Base-by-base conservation (phyloP, 2,329 filamentous ascomycete species). In the Fusarium sp. region DNA sequence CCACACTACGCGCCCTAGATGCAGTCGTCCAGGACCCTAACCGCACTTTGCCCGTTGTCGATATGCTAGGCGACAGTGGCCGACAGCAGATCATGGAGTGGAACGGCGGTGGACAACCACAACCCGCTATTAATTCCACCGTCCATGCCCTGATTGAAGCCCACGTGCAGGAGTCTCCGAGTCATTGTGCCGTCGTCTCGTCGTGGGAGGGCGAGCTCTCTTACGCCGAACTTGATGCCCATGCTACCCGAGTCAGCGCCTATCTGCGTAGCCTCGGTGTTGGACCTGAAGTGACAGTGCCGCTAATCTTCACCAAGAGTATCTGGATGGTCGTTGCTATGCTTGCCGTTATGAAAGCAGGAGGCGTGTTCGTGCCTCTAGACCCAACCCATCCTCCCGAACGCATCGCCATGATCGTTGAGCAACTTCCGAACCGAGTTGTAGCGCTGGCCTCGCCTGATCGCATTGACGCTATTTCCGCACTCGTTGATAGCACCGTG, bases 321-420 rank as follows among this genome's bases (percentile, higher is more conserved):
- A 50, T 56, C 23, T 61, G 30, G 34, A 56, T 31, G 23, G 31
- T 40, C 1, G 41, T 61, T 4, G 23, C 51, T 23, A 49, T 56
- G 31, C 42, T 61, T n/a, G 51, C 41, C 23, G 38, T 61, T 13
- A 42, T 61, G 50, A 61, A 50, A 37, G 44, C 44, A 12, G 51
- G 42, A 2, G 51, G 57, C 8, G 44, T 30, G 3, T 56, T 49
- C 13, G 44, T 56, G 6, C 28, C 45, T 28, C 57, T 50, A 13
- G 57, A 50, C 37, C n/a, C 37, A 42, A 0, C 50, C 36, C 57
- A 15, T 10, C 60, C 9, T 51, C 52, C 6, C 40, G 47, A 51
- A 34, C 47, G 47, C 26, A 51, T 51, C 36, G 6, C 34, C 34
- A 51, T 51, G 34, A 51, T 51, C 6, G 36, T 40, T 23, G 36